Percentiles rank a stretch among this genome's conserved stretches.
Evolutionary conservation across 2,329 filamentous ascomycete species (phyloP).

Genomic region (Bipolaris gigantea): DNA sequence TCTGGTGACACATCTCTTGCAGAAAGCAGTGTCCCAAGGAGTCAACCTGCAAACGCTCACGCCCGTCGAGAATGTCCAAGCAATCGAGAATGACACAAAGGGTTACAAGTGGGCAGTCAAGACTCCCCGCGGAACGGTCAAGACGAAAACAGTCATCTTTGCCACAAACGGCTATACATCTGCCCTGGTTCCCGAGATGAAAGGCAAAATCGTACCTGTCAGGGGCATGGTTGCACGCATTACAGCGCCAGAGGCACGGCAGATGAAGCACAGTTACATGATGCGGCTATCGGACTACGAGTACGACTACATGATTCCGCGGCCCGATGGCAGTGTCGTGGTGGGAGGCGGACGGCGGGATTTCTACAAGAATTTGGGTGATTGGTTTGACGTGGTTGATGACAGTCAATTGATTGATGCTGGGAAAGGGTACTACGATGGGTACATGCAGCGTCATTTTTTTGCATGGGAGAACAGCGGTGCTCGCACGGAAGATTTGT

Average conservation of each 20-base stretch:
- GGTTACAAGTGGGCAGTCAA: constrained; percentile 2
- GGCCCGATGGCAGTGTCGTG: constrained; percentile 20
- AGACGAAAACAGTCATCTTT: constrained; percentile 14
- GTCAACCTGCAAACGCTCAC: constrained; percentile 18
- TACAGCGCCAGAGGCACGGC: constrained; percentile 9
- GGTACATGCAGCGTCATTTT: constrained; percentile 33
- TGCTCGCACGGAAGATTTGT: constrained; percentile 18
- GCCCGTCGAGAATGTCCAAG: constrained; percentile 2
- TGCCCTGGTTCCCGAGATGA: constrained; percentile 37
- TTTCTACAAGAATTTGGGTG: constrained; percentile 34
- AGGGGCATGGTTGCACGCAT: constrained; percentile 22
- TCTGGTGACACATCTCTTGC: constrained; percentile 11
- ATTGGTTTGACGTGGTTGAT: constrained; percentile 17
- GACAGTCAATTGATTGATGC: constrained; percentile 26
- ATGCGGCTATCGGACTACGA: constrained; percentile 55
- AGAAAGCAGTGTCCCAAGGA: constrained; percentile 8
- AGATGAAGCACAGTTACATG: constrained; percentile 23
- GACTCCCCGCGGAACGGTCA: constrained; percentile 14
- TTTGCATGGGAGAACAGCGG: constrained; percentile 25
- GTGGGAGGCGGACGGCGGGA: constrained; percentile 18
- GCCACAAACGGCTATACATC: constrained; percentile 29
- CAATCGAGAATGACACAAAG: neutral
- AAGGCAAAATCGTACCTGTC: constrained; percentile 42
- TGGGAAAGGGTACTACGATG: constrained; percentile 26
- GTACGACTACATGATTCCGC: constrained; percentile 55